phyloP scores from a whole-genome alignment of 176 grass and related monocot genomes.

The Elymus sibiricus region DNA sequence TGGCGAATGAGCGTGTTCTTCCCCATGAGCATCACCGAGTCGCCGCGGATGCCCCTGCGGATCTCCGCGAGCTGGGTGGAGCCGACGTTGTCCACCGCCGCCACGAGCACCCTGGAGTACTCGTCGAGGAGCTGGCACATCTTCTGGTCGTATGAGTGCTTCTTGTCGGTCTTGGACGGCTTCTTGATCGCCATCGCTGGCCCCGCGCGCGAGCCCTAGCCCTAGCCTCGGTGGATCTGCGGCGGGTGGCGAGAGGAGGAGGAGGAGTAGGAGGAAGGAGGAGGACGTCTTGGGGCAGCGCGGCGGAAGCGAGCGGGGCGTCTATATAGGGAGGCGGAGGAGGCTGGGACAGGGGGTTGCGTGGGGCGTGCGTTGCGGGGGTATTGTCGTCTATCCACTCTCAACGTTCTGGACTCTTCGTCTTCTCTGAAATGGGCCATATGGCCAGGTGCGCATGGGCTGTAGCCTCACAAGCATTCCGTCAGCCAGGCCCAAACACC shows the following conservation, averaged over 20 bases:
- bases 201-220: not conserved
- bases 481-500: no score
- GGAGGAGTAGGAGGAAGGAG: constrained; percentile 33
- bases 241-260: not conserved
- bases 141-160: constrained; percentile 66
- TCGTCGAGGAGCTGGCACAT: constrained; percentile 64
- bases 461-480: not conserved
- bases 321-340: constrained; percentile 1
- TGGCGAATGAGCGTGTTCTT: constrained; percentile 87
- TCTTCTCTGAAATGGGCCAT: not conserved
- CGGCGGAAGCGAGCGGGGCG: constrained; percentile 13
- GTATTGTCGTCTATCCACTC: not conserved
- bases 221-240: not conserved
- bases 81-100: constrained; percentile 75
- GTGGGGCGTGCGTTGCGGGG: constrained; percentile 1
- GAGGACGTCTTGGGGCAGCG: constrained; percentile 30
- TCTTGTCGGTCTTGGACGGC: constrained; percentile 64
- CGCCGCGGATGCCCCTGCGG: constrained; percentile 60
- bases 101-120: constrained; percentile 74
- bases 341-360: not conserved
- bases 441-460: not conserved
- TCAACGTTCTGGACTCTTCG: not conserved
- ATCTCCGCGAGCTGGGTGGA: constrained; percentile 76
- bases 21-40: constrained; percentile 77
- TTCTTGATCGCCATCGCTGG: constrained; percentile 61